These are phyloP conservation scores for Kurtzmaniella quercitrusa DNA, from an alignment of 1,139 yeast species.

Conservation along the genomic window DNA sequence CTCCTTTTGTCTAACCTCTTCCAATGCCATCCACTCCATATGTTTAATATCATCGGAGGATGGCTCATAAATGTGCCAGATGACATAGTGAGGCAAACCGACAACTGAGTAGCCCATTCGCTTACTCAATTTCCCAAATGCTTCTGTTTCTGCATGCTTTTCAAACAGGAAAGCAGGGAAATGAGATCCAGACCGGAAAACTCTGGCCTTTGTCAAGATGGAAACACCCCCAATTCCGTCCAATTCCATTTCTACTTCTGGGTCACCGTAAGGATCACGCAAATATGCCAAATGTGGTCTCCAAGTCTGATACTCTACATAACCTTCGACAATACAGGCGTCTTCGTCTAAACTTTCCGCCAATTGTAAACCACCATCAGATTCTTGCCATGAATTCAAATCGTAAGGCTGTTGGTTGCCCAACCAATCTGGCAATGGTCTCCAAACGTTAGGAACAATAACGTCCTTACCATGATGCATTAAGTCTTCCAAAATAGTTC, in stretches of 20 bases:
- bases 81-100: constrained; percentile 85
- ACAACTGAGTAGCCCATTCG: constrained; percentile 78
- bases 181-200: constrained; percentile 76
- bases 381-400: constrained; percentile 87
- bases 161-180: constrained; percentile 90
- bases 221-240: constrained; percentile 94
- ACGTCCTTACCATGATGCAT: constrained; percentile 54
- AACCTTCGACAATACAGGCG: constrained; percentile 88
- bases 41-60: constrained; percentile 82
- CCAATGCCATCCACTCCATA: constrained; percentile 97
- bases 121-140: constrained; percentile 81
- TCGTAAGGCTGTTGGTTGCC: constrained; percentile 90
- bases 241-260: constrained; percentile 79
- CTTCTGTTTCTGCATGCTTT: constrained; percentile 92
- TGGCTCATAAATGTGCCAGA: constrained; percentile 93
- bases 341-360: constrained; percentile 79
- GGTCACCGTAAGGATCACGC: constrained; percentile 83
- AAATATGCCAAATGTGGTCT: constrained; percentile 86
- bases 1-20: constrained; percentile 70
- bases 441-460: constrained; percentile 83
- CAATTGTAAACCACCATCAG: constrained; percentile 75
- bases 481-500: constrained; percentile 48
- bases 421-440: constrained; percentile 87
- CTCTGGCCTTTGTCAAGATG: constrained; percentile 73
- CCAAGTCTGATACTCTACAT: constrained; percentile 91